Evolutionary conservation across 495 filamentous ascomycete species (phyloP).

Genomic region (Aspergillus nidulans): DNA sequence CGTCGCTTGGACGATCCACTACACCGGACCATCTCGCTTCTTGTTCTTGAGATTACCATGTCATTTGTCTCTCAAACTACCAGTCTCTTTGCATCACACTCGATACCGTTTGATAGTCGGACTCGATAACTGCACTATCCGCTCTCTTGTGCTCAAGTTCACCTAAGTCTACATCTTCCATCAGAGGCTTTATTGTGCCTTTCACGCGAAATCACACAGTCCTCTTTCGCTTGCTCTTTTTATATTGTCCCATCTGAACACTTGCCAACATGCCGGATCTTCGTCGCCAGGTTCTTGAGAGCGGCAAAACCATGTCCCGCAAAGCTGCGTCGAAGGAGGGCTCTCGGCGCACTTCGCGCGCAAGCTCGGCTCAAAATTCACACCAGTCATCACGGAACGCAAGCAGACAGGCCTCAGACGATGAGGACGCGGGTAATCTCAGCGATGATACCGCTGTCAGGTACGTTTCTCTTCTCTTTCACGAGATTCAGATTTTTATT

Average conservation of each 20-base stretch:
- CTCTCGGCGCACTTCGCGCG: conserved; percentile 60
- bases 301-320: conserved; percentile 86
- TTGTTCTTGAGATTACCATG: conserved; percentile 21
- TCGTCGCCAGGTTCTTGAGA: conserved; percentile 73
- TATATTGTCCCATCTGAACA: not conserved
- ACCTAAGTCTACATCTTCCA: not conserved
- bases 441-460: conserved; percentile 69
- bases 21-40: not conserved
- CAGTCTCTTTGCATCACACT: conserved; percentile 11
- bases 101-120: conserved; percentile 17
- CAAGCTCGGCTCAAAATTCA: conserved; percentile 57
- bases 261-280: conserved; percentile 48
- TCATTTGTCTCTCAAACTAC: conserved; percentile 22
- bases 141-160: not conserved
- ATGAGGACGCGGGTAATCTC: conserved; percentile 64
- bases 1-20: not conserved
- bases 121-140: not conserved
- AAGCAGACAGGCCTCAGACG: conserved; percentile 65
- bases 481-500: conserved; percentile 9
- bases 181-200: not conserved
- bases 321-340: conserved; percentile 75
- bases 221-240: not conserved
- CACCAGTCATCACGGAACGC: conserved; percentile 53
- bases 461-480: conserved; percentile 37
- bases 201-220: not conserved